Conservation (phyloP, 2,329 filamentous ascomycete genomes). For the Cladosporium austrohemisphaericum region DNA sequence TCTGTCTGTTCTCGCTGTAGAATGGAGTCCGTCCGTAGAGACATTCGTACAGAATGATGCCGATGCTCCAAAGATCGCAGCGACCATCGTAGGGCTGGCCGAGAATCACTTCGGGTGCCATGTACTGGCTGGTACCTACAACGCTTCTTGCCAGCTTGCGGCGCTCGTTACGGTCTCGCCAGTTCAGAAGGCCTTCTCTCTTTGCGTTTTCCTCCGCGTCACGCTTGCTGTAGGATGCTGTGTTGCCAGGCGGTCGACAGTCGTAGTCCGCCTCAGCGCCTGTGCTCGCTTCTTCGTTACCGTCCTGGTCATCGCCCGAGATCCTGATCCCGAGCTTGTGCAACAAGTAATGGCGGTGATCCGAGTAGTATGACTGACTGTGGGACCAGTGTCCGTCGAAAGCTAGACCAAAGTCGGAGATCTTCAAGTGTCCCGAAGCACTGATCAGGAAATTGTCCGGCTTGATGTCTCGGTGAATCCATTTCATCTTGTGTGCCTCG, state of each 20-base stretch:
- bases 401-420: constrained; percentile 92
- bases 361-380: constrained; percentile 80
- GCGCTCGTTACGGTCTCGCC: constrained; percentile 49
- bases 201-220: constrained; percentile 25
- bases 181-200: constrained; percentile 38
- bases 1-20: constrained; percentile 71
- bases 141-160: constrained; percentile 76
- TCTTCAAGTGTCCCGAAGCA: constrained; percentile 83
- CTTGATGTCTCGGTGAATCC: constrained; percentile 95
- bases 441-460: constrained; percentile 96
- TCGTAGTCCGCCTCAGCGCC: constrained; percentile 16
- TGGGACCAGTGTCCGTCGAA: constrained; percentile 96
- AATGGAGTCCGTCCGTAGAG: constrained; percentile 91
- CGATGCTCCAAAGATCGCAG: constrained; percentile 97
- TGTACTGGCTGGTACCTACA: constrained; percentile 95
- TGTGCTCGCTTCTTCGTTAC: constrained; percentile 42
- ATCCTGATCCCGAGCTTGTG: constrained; percentile 71
- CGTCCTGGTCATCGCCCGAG: constrained; percentile 69
- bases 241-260: constrained; percentile 13
- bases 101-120: constrained; percentile 89
- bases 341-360: constrained; percentile 74
- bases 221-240: constrained; percentile 16
- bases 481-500: constrained; percentile 80
- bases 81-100: constrained; percentile 83
- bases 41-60: constrained; percentile 91